phyloP scores from a whole-genome alignment of 2,329 filamentous ascomycete genomes.

The Pyricularia sp. region DNA sequence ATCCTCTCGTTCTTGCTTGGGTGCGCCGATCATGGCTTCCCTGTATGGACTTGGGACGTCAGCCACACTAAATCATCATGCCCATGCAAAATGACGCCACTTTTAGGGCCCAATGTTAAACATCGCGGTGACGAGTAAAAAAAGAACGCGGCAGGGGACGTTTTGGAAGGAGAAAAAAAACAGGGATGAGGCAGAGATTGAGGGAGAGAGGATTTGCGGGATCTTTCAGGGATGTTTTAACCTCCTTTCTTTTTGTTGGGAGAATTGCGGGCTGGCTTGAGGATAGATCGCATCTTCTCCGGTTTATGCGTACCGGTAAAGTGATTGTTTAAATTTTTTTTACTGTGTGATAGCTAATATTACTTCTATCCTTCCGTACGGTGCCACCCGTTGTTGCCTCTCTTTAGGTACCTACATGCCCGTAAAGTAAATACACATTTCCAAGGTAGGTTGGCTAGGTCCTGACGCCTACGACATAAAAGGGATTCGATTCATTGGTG shows the following conservation, averaged over 20 bases:
- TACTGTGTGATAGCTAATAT: not conserved
- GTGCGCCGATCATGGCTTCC: not conserved
- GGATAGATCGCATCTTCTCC: not conserved
- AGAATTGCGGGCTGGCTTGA: not conserved
- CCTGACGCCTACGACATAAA: not conserved
- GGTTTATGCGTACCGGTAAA: not conserved
- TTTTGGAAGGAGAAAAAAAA: not conserved
- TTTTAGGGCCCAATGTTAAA: not conserved
- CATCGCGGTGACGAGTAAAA: not conserved
- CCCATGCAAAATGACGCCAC: not conserved
- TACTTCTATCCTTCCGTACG: too few species aligned
- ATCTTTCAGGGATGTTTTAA: not conserved
- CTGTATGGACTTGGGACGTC: not conserved
- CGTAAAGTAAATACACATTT: not conserved
- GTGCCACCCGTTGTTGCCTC: not conserved
- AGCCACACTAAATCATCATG: not conserved
- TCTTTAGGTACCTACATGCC: not conserved
- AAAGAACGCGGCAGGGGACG: not conserved
- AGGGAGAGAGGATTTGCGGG: not conserved
- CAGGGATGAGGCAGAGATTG: not conserved
- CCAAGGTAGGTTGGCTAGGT: not conserved
- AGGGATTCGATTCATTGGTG: too few species aligned
- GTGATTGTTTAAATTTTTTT: not conserved
- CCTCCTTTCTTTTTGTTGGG: slow-evolving; percentile 1
- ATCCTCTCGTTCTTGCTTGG: not conserved